Evolutionary conservation across 495 filamentous ascomycete species (phyloP), one percentile per base, ranked within the genome.

Genomic region (Glutinoglossum americanum): DNA sequence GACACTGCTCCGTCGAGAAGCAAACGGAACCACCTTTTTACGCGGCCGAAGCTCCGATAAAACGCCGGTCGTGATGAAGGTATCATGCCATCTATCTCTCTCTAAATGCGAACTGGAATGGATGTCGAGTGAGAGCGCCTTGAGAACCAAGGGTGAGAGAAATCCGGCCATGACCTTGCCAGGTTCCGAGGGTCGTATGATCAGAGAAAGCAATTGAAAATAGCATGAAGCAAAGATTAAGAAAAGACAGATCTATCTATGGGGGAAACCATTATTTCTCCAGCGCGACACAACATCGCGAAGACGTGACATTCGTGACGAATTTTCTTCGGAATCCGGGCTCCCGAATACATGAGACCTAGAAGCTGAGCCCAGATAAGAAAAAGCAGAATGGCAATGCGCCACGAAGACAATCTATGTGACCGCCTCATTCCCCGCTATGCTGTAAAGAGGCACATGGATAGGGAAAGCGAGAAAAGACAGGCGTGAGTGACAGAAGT

Each of bases 381-480:
- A 53, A 53, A 53, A 53, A 30, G 49, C 49, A 32, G 25, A 53
- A 53, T 30, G 49, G 49, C 26, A 53, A 53, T 30, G 49, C 26
- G 49, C 49, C 49, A 53, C 49, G 26, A 53, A 53, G 49, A 53
- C 49, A 30, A 53, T 53, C 25, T 53, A 53, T 53, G 21, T 45
- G 54, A 56, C 25, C 54, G 54, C n/a, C 54, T 27, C 19, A 56
- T 44, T 45, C 49, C 26, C 28, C 49, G 49, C 49, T 53, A 53
- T 53, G 49, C 49, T 53, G 49, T 53, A 53, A 53, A 55, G 56
- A 59, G 33, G 57, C 60, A 66, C 65, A 77, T 79, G 79, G 81
- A 82, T 80, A 75, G 76, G 64, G 65, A 68, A 62, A 65, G 63
- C 64, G 65, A 66, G 61, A 67, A 66, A 62, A 71, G 67, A 65